Evolutionary conservation across 345 rosid genomes (phyloP), one percentile per base, ranked within the genome.

Genomic region (Eucalyptus guilfoylei): DNA sequence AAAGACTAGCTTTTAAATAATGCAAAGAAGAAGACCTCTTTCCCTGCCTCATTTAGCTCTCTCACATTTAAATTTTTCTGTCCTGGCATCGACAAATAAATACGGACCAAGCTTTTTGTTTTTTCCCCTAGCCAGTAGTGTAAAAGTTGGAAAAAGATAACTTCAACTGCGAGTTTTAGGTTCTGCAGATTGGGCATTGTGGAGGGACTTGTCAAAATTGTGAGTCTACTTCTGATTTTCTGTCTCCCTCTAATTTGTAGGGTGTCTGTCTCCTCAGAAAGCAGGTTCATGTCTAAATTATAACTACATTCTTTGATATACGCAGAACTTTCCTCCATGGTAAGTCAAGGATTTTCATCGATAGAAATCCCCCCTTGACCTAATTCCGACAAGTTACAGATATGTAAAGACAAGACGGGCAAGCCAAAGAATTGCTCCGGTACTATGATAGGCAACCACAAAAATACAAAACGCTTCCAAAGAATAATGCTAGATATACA

Each of bases 1-100:
- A 76, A 76, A 40, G 89, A 89, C 89, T 87, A 87, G 89, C 90
- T 89, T 87, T 92, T 89, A 89, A 93, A 89, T 81, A 64, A 76
- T 44, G 64, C 60, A 8, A 62, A 87, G 72, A 49, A 49, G 30
- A 80, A 76, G 89, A 90, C 89, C 88, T 92, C 93, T 89, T 87
- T 49, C 85, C 64, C 89, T 89, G 30, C 87, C 86, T 87, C 87
- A 64, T 89, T 67, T 86, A 72, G 89, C 87, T 88, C 87, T 47
- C 55, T 37, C 81, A 60, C 86, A 90, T 80, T 88, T 49, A 37
- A 76, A 40, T 40, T 76, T 47, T 45, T 62, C 52, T 21, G 26
- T 49, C 60, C 87, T 32, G 40, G 87, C 60, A 44, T 47, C 45
- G 80, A 58, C 24, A 47, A 48, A 28, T 28, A 60, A 37, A 32